These are phyloP conservation scores for Hirsutella minnesotensis DNA, from an alignment of 2,329 filamentous ascomycete genomes.

Conservation along the genomic window DNA sequence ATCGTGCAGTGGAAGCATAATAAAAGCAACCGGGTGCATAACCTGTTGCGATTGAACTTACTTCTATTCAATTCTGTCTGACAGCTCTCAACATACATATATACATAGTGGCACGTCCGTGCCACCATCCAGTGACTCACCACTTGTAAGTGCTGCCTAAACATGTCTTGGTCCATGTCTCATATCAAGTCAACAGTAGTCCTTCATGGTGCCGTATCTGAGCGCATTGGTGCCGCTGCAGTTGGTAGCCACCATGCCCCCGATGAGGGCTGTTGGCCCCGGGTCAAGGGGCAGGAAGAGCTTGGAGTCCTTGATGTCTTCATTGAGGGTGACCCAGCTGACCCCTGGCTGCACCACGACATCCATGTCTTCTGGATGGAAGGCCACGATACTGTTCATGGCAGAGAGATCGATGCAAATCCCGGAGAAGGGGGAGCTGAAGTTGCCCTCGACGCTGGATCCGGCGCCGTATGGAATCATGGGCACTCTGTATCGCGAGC, in stretches of 20 bases:
- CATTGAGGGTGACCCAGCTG: conserved; percentile 56
- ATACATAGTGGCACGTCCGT: too few relatives aligned
- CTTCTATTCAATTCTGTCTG: too few relatives aligned
- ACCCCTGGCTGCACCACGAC: conserved; percentile 59
- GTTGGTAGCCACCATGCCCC: conserved; percentile 54
- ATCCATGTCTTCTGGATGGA: conserved; percentile 60
- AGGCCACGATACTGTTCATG: conserved; percentile 54
- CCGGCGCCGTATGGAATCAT: conserved; percentile 70
- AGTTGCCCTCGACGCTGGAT: conserved; percentile 60
- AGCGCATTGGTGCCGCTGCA: conserved; percentile 51
- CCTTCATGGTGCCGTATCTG: conserved; percentile 65
- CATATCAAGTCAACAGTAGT: too few relatives aligned
- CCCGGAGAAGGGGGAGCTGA: conserved; percentile 53
- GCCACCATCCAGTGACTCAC: too few relatives aligned
- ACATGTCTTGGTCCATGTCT: too few relatives aligned
- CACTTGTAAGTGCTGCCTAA: too few relatives aligned
- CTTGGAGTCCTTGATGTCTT: conserved; percentile 46
- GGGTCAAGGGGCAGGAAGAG: conserved; percentile 63
- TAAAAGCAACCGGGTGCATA: too few relatives aligned
- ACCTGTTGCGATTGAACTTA: too few relatives aligned
- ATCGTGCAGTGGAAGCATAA: too few relatives aligned
- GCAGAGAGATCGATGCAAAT: conserved; percentile 57
- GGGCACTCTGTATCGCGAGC: conserved; percentile 49
- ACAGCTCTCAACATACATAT: too few relatives aligned
- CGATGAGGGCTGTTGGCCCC: conserved; percentile 45